A percentile compares a stretch with the other conserved stretches of the same genome.
These are phyloP conservation scores for Hypoxylon trugodes DNA, from an alignment of 495 filamentous ascomycete genomes.

Conservation along the genomic window DNA sequence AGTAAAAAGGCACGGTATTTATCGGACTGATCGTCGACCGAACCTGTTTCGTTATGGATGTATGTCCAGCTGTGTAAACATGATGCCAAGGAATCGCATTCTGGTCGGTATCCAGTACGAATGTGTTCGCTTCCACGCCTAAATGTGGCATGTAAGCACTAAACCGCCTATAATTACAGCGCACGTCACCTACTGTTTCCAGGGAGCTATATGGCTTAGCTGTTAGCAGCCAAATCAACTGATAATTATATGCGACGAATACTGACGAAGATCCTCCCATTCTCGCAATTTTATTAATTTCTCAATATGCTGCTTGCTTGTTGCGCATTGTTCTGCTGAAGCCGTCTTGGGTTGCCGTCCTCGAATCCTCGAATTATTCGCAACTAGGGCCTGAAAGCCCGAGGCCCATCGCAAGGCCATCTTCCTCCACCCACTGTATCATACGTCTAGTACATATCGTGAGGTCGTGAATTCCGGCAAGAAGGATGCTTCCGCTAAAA, in stretches of 20 bases:
- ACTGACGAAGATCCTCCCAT: conserved; percentile 20
- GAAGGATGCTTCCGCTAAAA: too few species aligned
- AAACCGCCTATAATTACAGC: neutral
- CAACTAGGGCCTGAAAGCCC: conserved; percentile 13
- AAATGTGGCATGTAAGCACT: neutral
- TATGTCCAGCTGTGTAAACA: conserved; percentile 51
- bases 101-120: conserved; percentile 30
- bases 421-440: neutral
- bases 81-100: conserved; percentile 39
- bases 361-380: conserved; percentile 1
- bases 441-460: conserved; percentile 1
- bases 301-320: neutral
- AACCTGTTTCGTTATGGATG: conserved; percentile 59
- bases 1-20: neutral
- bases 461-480: neutral
- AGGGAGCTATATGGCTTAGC: conserved; percentile 11
- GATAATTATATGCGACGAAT: neutral
- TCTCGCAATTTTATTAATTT: conserved; percentile 6
- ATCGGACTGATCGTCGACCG: neutral
- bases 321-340: neutral
- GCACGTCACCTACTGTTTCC: conserved; percentile 20
- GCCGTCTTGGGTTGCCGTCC: neutral
- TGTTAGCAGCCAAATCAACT: neutral
- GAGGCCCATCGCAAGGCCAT: conserved; percentile 13
- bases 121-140: conserved; percentile 31